phyloP scores from a whole-genome alignment of 1,139 yeast genomes.

The Yamadazyma atmosphaerica region DNA sequence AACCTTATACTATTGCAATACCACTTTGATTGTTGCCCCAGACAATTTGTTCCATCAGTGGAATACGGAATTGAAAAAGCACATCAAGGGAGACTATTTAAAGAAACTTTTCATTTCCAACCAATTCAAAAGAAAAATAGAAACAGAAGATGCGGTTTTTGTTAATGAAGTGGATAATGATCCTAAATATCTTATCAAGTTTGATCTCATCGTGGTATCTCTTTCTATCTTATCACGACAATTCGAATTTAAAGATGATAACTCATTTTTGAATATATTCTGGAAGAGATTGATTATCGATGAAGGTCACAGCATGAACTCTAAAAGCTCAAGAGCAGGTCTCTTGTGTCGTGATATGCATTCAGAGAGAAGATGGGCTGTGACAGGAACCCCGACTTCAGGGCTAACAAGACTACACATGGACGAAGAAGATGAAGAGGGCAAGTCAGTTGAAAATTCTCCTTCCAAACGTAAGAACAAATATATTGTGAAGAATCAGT shows the following conservation, averaged over 20 bases:
- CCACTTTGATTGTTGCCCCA: conserved; percentile 64
- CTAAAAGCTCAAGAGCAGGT: conserved; percentile 51
- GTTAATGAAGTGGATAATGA: conserved; percentile 25
- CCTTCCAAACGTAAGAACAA: conserved; percentile 34
- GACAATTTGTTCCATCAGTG: conserved; percentile 69
- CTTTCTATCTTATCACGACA: conserved; percentile 45
- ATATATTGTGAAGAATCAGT: conserved; percentile 34
- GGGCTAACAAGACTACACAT: conserved; percentile 62
- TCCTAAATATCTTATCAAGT: conserved; percentile 35
- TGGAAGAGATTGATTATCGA: conserved; percentile 76
- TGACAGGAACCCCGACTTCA: conserved; percentile 74
- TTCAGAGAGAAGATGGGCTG: conserved; percentile 70
- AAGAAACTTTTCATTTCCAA: conserved; percentile 34
- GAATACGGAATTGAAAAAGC: conserved; percentile 59
- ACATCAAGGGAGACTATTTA: conserved; percentile 40
- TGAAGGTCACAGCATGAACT: conserved; percentile 67
- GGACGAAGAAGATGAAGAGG: conserved; percentile 45
- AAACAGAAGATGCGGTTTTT: conserved; percentile 17
- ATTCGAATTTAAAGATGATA: conserved; percentile 23
- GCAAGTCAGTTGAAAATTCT: conserved; percentile 9
- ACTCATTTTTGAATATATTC: conserved; percentile 43
- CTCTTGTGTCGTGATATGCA: conserved; percentile 45
- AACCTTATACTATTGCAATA: conserved; percentile 43
- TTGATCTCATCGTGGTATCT: conserved; percentile 56
- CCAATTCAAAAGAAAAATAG: conserved; percentile 26